Evolutionary conservation across 495 filamentous ascomycete genomes (phyloP), one percentile per base, ranked within the genome.

Genomic region (Hyaloscypha bicolor): DNA sequence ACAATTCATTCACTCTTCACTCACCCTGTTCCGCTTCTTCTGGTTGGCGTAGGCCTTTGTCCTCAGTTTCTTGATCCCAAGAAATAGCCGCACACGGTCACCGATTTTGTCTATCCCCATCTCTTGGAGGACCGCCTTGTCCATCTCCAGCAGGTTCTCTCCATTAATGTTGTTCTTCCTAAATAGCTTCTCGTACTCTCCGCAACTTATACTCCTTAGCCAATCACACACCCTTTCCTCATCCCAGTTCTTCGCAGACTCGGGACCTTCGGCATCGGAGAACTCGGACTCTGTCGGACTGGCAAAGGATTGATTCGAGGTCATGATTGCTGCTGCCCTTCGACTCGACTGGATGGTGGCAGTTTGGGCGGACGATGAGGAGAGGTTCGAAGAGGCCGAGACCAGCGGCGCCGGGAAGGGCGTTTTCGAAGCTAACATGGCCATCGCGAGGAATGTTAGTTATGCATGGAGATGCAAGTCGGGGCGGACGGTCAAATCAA

Each of bases 101-200:
- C 95, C 95, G 63, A 99, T 90, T 78, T 97, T 99, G 70, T 97
- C 96, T 69, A 99, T 93, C 31, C 95, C 95, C 87, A 99, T 94
- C 73, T 99, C 95, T 78, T 98, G 96, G 64, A 99, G 84, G 56
- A 95, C 92, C 61, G 91, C 88, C 80, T 97, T 96, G 76, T 99
- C 95, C 78, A 97, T 94, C 78, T 99, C 95, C 64, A 99, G 85
- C 52, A 99, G 82, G 73, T 96, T 97, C 77, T 96, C 93, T 62
- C 95, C 95, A 73, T 93, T 98, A 80, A 99, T 96, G 74, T 97
- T 91, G 73, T 99, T 97, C 65, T 87, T 87, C 81, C 90, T 89
- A 73, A 99, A 99, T 33, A 97, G 77, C 67, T 90, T 86, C 74
- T 96, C 93, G 79, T 99, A 98, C 74, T 99, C 92, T 60, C 87